Conservation (phyloP, 768 basidiomycete species). For the Lactarius tabidus region DNA sequence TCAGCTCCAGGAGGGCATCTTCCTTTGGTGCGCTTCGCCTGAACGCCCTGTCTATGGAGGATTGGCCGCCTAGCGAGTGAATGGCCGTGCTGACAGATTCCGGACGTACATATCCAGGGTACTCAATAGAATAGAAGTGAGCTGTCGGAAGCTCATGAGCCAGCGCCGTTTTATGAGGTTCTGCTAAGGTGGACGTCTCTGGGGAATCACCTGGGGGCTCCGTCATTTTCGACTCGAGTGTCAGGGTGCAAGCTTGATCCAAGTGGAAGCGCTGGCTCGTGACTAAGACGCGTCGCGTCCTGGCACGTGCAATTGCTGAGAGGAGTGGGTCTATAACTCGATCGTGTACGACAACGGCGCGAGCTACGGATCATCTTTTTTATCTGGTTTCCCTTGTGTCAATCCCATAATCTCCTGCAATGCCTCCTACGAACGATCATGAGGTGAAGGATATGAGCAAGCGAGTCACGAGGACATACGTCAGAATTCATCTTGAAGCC, state of each 20-base stretch:
- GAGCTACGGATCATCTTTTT: conserved; percentile 16
- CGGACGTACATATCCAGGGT: conserved; percentile 77
- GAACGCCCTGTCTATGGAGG: conserved; percentile 72
- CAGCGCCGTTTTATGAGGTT: conserved; percentile 30
- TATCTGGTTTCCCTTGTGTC: conserved; percentile 24
- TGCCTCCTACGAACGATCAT: conserved; percentile 39
- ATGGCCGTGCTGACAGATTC: conserved; percentile 61
- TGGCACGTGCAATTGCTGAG: neutral
- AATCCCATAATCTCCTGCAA: conserved; percentile 41
- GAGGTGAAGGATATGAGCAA: neutral
- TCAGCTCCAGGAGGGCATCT: conserved; percentile 70
- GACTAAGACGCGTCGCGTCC: conserved; percentile 1
- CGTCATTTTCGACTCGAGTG: neutral
- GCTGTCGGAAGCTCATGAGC: conserved; percentile 48
- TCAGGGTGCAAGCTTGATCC: neutral
- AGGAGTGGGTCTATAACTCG: neutral
- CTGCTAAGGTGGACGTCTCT: neutral
- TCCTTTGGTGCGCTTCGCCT: conserved; percentile 58
- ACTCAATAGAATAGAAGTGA: conserved; percentile 79
- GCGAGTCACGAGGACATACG: conserved; percentile 36
- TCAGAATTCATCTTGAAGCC: conserved; percentile 56
- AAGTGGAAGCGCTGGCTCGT: neutral
- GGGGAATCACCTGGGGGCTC: neutral
- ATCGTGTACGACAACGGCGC: neutral
- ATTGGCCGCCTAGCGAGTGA: conserved; percentile 63